Evolutionary conservation across 495 filamentous ascomycete genomes (phyloP), one percentile per base, ranked within the genome.

Genomic region (Hypoxylon trugodes): DNA sequence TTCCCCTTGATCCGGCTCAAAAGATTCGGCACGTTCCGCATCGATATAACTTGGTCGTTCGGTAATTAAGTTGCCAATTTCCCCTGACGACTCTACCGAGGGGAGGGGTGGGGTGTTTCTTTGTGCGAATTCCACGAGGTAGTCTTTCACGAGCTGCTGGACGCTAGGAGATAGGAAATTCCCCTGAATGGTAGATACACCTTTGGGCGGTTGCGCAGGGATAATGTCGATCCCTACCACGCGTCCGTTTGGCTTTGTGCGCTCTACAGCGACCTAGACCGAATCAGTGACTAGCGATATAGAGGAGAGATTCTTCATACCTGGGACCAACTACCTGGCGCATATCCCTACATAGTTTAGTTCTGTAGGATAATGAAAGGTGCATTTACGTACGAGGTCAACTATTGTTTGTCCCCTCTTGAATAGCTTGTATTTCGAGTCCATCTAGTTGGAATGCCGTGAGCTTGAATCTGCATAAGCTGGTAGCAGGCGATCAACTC

Each of bases 271-370:
- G n/a, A 97, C 93, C 89, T 91, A 52, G 9, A 60, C 8, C 48
- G 25, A 26, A 46, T 64, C 32, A 66, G 56, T 28, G 21, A 47
- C 18, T 13, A 6, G 15, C 6, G 12, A 12, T 4, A 16, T 43
- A 10, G 47, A 51, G 4, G 51, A 10, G 19, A 28, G 41, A 24
- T 40, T 26, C 10, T 45, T 50, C 65, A 42, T 74, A 92, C 89
- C 78, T 98, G 93, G 32, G 92, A 96, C 95, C 95, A 98, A 16
- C 86, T 89, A 0, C 96, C 95, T 12, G 95, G 95, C 4, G 95
- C 95, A 77, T 90, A 98, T 21, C 95, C 95, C 91, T 93, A 67
- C 6, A 26, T 38, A 42, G 6, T 32, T 61, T 53, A 46, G 65
- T 22, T 16, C 10, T 19, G 46, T 3, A 40, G 66, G 35, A 13